Base-by-base conservation (phyloP, 2,329 filamentous ascomycete genomes). In the Alternaria triticina region DNA sequence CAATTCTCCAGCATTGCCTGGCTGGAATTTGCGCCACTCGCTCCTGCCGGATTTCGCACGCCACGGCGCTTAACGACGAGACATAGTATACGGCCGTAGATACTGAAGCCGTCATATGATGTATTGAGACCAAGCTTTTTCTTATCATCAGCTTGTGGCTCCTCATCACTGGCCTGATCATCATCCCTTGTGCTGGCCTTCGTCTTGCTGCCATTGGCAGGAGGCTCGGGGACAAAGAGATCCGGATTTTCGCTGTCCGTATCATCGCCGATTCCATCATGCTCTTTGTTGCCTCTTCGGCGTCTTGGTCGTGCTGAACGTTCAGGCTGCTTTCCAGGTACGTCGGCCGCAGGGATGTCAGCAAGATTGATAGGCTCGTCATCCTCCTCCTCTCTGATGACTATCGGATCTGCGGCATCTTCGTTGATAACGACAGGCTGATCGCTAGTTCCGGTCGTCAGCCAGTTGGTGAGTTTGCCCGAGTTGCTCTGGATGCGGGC, bases 51-150 rank as follows among this genome's bases (percentile, higher is more conserved):
- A 25, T 59, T 65, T 20, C 73, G 72, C 9, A 59, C 67, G 51
- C 84, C 86, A 68, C 89, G 90, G 65, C 91, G 89, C 77, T 91
- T 92, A 79, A 99, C 90, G 9, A 99, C 91, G 62, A 99, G 85
- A 80, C 94, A 98, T 25, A 99, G 84, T 50, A 97, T 93, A 70
- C 93, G 91, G 11, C 96, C 94, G 81, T 97, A 97, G 75, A 99
- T 97, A 72, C 91, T 92, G 81, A 98, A 98, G 9, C 96, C 95
- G 74, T 98, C 94, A 81, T 98, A 99, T 13, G 89, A 90, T 25
- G 95, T 96, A 65, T 91, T 90, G 83, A 97, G 88, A 20, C 87
- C 88, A 71, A 97, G 82, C 79, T 97, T 98, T 84, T 99, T 97
- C 82, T 97, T 96, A 74, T 97, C 91, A 61, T 91, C 89, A 81